phyloP scores from a whole-genome alignment of 2,329 filamentous ascomycete genomes.

The Blumeriella jaapii region DNA sequence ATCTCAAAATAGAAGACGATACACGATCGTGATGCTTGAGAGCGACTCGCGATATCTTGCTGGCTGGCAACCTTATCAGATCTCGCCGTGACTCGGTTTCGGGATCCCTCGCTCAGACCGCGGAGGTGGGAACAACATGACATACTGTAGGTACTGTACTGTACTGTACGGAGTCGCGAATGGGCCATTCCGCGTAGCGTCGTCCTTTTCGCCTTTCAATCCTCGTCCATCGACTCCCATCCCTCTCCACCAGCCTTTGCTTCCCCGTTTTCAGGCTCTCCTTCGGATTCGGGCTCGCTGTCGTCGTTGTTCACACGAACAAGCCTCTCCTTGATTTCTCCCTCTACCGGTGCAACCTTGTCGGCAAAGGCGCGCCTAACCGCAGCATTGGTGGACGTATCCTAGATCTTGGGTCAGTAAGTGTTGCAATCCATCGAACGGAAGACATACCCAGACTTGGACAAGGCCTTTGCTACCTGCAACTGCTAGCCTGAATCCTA shows the following conservation, averaged over 20 bases:
- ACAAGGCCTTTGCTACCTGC: constrained; percentile 89
- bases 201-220: constrained; percentile 26
- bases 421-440: background rate
- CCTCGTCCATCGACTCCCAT: constrained; percentile 46
- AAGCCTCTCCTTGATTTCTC: constrained; percentile 61
- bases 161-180: too few relatives aligned
- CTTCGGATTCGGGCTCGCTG: constrained; percentile 46
- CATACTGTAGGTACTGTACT: too few relatives aligned
- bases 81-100: too few relatives aligned
- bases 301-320: constrained; percentile 61
- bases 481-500: constrained; percentile 84
- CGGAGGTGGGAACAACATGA: too few relatives aligned
- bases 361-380: constrained; percentile 76
- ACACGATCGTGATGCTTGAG: too few relatives aligned
- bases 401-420: constrained; percentile 15
- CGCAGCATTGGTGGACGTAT: constrained; percentile 66
- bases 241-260: constrained; percentile 31
- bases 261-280: constrained; percentile 35
- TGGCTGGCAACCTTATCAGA: too few relatives aligned
- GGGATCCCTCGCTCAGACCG: too few relatives aligned
- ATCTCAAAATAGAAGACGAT: too few relatives aligned
- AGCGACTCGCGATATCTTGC: too few relatives aligned
- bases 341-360: constrained; percentile 49
- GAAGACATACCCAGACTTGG: constrained; percentile 70
- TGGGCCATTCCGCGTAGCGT: background rate